Percentiles rank a stretch among this genome's conserved stretches.
phyloP scores from a whole-genome alignment of 768 basidiomycete genomes.

The Lactifluus volemus region DNA sequence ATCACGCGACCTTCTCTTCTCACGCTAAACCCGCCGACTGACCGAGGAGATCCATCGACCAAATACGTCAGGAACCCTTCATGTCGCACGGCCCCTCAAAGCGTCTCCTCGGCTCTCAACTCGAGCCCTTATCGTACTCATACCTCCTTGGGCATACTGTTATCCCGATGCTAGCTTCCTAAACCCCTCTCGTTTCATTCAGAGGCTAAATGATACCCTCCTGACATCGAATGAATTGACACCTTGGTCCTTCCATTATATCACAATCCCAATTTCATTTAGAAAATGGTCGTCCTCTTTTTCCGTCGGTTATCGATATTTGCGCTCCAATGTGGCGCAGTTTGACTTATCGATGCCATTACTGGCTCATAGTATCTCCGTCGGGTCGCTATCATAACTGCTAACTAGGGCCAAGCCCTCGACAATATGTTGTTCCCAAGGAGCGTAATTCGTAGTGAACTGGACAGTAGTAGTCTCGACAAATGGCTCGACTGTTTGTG shows the following conservation, averaged over 20 bases:
- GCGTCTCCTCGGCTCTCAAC: background rate
- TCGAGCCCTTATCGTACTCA: background rate
- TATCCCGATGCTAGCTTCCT: background rate
- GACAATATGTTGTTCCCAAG: background rate
- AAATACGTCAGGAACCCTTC: background rate
- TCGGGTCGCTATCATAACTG: background rate
- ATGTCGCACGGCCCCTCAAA: background rate
- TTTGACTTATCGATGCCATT: background rate
- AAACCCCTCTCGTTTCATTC: background rate
- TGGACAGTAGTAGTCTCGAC: background rate
- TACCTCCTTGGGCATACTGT: background rate
- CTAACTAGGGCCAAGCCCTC: background rate
- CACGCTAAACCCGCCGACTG: background rate
- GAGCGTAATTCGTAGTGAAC: background rate
- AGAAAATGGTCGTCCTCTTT: background rate
- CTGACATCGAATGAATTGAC: background rate
- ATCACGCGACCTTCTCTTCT: constrained; percentile 9
- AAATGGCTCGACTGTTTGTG: background rate
- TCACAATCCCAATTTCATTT: background rate
- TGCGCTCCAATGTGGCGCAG: background rate
- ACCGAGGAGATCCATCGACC: constrained; percentile 16
- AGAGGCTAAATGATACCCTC: no score
- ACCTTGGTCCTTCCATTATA: background rate
- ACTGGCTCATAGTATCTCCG: background rate
- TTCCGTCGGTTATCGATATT: constrained; percentile 1